Conservation (phyloP, 2,329 filamentous ascomycete genomes). For the Claviceps maximensis region DNA sequence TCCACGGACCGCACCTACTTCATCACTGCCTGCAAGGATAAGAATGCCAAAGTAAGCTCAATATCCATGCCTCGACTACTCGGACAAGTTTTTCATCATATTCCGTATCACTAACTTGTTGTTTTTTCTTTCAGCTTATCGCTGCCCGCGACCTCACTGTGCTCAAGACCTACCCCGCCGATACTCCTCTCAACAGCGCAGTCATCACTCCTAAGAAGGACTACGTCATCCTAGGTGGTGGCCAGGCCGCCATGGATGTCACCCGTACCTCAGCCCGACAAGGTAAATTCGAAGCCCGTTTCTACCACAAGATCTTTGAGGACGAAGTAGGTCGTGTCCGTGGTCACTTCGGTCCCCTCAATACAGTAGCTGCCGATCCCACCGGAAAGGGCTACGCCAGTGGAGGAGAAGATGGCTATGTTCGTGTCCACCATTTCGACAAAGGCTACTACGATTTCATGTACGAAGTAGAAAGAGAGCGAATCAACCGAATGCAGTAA, state of each 20-base stretch:
- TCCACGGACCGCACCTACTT: conserved; percentile 89
- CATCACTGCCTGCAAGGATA: conserved; percentile 97
- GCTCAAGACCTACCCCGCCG: conserved; percentile 81
- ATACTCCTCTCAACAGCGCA: conserved; percentile 94
- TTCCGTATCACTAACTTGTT: background rate
- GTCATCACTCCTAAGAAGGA: conserved; percentile 92
- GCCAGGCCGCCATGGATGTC: conserved; percentile 97
- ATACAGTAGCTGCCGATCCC: conserved; percentile 90
- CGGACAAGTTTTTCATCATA: background rate
- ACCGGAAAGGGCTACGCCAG: conserved; percentile 86
- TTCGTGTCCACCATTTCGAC: conserved; percentile 96
- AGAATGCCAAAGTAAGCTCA: conserved; percentile 66
- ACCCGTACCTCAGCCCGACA: conserved; percentile 87
- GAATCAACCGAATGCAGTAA: conserved; percentile 32
- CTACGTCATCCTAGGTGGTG: conserved; percentile 94
- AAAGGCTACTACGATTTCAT: conserved; percentile 97
- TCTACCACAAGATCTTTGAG: conserved; percentile 99
- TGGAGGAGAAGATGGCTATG: conserved; percentile 96
- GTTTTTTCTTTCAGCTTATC: conserved; percentile 45
- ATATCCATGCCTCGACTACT: background rate
- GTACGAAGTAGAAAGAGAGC: conserved; percentile 95
- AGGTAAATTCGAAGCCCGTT: conserved; percentile 97
- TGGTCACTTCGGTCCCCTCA: conserved; percentile 92
- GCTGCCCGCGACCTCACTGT: conserved; percentile 76
- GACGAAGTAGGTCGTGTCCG: conserved; percentile 96